phyloP scores from a whole-genome alignment of 2,329 filamentous ascomycete genomes.

The Fusarium gaditjirri region DNA sequence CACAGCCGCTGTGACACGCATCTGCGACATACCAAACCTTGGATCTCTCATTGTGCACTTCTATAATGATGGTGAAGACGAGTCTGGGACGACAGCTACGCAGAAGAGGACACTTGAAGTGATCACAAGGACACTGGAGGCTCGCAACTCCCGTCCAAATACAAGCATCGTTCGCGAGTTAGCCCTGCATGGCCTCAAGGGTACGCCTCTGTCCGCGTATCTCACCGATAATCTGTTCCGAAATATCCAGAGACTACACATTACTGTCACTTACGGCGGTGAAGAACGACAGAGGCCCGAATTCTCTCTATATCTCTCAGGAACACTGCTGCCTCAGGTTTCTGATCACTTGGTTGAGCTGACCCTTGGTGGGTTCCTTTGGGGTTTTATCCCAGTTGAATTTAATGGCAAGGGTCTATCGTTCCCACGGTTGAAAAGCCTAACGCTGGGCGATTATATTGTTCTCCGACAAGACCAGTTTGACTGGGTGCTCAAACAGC shows the following conservation, averaged over 20 bases:
- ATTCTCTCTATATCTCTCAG: too few relatives aligned
- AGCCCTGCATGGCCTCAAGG: conserved; percentile 34
- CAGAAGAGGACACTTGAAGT: neutral
- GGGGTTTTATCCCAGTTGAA: conserved; percentile 34
- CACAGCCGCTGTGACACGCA: too few relatives aligned
- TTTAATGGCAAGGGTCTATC: conserved; percentile 35
- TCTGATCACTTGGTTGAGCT: conserved; percentile 34
- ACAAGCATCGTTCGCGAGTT: conserved; percentile 20
- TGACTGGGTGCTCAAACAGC: conserved; percentile 38
- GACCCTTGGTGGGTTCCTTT: conserved; percentile 23
- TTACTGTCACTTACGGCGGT: conserved; percentile 4
- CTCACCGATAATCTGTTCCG: conserved; percentile 17
- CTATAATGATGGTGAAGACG: too few relatives aligned
- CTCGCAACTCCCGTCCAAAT: neutral
- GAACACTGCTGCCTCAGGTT: conserved; percentile 13
- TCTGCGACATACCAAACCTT: too few relatives aligned
- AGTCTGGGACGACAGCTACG: neutral
- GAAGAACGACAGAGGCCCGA: conserved; percentile 2
- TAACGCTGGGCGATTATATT: conserved; percentile 21
- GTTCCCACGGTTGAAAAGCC: conserved; percentile 31
- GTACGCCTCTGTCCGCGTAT: conserved; percentile 11
- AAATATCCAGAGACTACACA: conserved; percentile 27
- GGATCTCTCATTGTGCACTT: neutral
- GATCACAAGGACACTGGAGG: neutral
- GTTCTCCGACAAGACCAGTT: conserved; percentile 39